Evolutionary conservation across 352 stramenopile species (phyloP).

Genomic region (Globisporangium uncinulatum): DNA sequence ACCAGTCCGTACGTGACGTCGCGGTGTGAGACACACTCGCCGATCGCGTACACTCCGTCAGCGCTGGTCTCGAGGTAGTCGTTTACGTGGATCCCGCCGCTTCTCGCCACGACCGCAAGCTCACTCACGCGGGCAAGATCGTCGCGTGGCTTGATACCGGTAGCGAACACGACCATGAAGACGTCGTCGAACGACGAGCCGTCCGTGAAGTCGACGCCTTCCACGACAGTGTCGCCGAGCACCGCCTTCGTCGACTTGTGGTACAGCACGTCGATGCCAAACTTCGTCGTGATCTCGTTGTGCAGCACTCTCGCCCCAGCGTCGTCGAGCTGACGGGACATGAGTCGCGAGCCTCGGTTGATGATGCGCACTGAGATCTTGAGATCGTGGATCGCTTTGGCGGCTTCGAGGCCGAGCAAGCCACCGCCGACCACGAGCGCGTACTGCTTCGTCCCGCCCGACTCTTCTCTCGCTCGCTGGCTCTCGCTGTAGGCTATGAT

Average conservation of each 20-base stretch:
- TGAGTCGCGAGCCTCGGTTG: slow-evolving; percentile 88
- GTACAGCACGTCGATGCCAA: slow-evolving; percentile 86
- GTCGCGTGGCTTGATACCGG: slow-evolving; percentile 90
- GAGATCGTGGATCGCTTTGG: slow-evolving; percentile 90
- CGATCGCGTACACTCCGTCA: slow-evolving; percentile 82
- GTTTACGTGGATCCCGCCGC: slow-evolving; percentile 89
- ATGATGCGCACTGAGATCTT: slow-evolving; percentile 86
- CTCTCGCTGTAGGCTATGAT: slow-evolving; percentile 84
- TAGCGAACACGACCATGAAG: slow-evolving; percentile 90
- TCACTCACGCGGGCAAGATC: slow-evolving; percentile 65
- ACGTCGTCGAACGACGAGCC: slow-evolving; percentile 77
- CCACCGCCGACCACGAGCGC: slow-evolving; percentile 66
- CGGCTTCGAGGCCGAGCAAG: slow-evolving; percentile 80
- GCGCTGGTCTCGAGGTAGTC: slow-evolving; percentile 78
- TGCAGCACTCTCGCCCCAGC: slow-evolving; percentile 87
- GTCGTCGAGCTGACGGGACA: slow-evolving; percentile 92
- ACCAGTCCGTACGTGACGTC: slow-evolving; percentile 93
- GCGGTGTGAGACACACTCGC: slow-evolving; percentile 88
- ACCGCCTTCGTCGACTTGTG: slow-evolving; percentile 75
- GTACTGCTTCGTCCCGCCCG: slow-evolving; percentile 23
- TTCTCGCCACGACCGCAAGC: slow-evolving; percentile 58
- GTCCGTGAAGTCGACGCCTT: slow-evolving; percentile 75
- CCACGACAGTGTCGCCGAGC: slow-evolving; percentile 45
- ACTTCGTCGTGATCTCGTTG: slow-evolving; percentile 82
- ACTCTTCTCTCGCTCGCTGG: slow-evolving; percentile 21